A percentile compares a stretch with the other conserved stretches of the same genome.
These are phyloP conservation scores for Triticum urartu DNA, from an alignment of 176 grass and related monocot genomes.

Conservation along the genomic window DNA sequence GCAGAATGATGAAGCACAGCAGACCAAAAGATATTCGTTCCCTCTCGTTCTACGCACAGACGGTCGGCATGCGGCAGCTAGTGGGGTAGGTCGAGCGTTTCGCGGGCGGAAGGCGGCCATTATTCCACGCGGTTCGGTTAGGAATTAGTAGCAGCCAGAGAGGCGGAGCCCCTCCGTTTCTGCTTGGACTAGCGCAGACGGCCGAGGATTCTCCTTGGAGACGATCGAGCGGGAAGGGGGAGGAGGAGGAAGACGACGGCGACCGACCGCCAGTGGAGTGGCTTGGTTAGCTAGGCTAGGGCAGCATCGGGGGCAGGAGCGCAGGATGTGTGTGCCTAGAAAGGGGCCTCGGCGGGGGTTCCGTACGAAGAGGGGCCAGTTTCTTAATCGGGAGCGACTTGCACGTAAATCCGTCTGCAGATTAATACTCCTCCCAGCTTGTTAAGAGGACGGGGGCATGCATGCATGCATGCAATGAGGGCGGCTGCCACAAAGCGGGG, in stretches of 20 bases:
- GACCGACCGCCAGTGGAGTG: too few species aligned
- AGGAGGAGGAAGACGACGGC: not conserved
- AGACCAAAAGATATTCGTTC: slow-evolving; percentile 46
- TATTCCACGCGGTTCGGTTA: slow-evolving; percentile 32
- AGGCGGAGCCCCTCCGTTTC: not conserved
- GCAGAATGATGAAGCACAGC: slow-evolving; percentile 63
- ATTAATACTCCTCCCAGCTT: slow-evolving; percentile 19
- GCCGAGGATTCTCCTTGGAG: not conserved
- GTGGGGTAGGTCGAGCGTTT: slow-evolving; percentile 47
- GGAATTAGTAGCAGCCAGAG: not conserved
- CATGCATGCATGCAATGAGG: not conserved
- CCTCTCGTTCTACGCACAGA: slow-evolving; percentile 15
- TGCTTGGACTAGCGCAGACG: not conserved
- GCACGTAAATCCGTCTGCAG: slow-evolving; percentile 47
- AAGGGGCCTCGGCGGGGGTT: slow-evolving; percentile 41
- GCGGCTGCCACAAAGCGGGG: slow-evolving; percentile 40
- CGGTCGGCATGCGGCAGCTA: slow-evolving; percentile 39
- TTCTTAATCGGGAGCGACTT: slow-evolving; percentile 53
- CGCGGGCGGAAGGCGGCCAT: slow-evolving; percentile 3
- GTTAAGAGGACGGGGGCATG: slow-evolving; percentile 3
- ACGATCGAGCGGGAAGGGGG: not conserved
- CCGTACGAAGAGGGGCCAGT: slow-evolving; percentile 34
- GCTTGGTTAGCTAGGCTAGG: not conserved
- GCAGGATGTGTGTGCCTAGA: slow-evolving; percentile 96
- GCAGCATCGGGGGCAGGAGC: slow-evolving; percentile 83